These are phyloP conservation scores for Cyclotella sp. DNA, from an alignment of 108 stramenopile genomes.

Conservation along the genomic window DNA sequence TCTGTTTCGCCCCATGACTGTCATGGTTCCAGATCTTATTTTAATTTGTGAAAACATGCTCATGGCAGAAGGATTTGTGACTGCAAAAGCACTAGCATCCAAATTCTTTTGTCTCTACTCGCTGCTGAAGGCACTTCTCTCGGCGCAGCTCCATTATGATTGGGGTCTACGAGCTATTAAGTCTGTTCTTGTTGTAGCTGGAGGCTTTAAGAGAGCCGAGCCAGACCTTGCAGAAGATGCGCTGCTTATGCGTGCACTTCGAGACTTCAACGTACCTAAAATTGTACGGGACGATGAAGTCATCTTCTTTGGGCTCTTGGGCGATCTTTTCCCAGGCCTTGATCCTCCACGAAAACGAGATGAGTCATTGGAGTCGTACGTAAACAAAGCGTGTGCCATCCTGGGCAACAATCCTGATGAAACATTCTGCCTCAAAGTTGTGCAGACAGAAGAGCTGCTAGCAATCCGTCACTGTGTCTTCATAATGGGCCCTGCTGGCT, in stretches of 20 bases:
- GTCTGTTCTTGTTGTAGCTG: conserved; percentile 77
- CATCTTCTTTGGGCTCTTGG: conserved; percentile 73
- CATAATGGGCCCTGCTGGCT: conserved; percentile 74
- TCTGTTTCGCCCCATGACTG: conserved; percentile 79
- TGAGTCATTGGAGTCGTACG: conserved; percentile 40
- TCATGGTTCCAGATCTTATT: conserved; percentile 80
- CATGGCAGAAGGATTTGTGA: conserved; percentile 76
- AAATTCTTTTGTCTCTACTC: conserved; percentile 79
- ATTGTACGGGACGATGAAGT: conserved; percentile 61
- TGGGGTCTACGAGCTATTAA: conserved; percentile 83
- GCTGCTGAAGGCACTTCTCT: conserved; percentile 65
- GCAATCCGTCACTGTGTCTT: conserved; percentile 75
- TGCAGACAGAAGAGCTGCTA: conserved; percentile 70
- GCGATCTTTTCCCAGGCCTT: conserved; percentile 62
- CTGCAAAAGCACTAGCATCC: conserved; percentile 65
- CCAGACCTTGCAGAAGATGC: conserved; percentile 49
- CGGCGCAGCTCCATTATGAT: conserved; percentile 78
- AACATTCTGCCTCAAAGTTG: conserved; percentile 50
- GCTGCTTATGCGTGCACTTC: conserved; percentile 59
- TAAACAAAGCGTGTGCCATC: conserved; percentile 50
- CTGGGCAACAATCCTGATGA: conserved; percentile 68
- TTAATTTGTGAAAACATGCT: conserved; percentile 85
- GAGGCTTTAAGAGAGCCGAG: conserved; percentile 68
- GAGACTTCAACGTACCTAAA: conserved; percentile 68
- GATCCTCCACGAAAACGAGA: conserved; percentile 61